Conservation (phyloP, 2,329 filamentous ascomycete species). For the Paracoccidioides lutzii region DNA sequence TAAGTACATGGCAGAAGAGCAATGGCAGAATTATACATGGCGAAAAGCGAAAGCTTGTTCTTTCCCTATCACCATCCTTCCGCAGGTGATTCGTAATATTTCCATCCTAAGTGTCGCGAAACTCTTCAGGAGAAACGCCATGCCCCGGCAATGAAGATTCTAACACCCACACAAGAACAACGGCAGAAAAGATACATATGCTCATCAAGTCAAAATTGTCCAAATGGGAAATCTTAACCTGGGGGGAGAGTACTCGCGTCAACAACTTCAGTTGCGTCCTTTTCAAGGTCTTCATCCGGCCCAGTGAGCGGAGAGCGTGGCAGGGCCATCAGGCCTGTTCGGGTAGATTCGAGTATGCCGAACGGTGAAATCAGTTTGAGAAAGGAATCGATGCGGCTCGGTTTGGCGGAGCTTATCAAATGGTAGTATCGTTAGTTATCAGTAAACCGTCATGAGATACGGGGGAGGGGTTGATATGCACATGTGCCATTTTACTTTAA, state of each 20-base stretch:
- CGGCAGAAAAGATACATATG: not conserved
- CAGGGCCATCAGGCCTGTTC: constrained; percentile 92
- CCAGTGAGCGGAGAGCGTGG: constrained; percentile 80
- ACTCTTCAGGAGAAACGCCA: not conserved
- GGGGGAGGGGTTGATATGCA: no score
- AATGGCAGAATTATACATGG: not conserved
- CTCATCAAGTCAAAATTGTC: not conserved
- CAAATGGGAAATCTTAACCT: constrained; percentile 43
- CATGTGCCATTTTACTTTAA: no score
- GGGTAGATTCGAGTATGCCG: constrained; percentile 88
- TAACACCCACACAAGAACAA: not conserved
- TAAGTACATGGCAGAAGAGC: not conserved
- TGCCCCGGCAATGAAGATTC: not conserved
- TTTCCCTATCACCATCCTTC: not conserved
- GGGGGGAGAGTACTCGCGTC: constrained; percentile 89
- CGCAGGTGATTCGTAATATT: not conserved
- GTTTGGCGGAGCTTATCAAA: constrained; percentile 61
- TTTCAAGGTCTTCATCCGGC: constrained; percentile 57
- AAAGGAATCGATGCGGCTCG: constrained; percentile 87
- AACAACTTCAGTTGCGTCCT: constrained; percentile 88
- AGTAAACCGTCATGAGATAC: constrained; percentile 7
- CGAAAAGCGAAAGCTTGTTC: not conserved
- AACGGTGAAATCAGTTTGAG: constrained; percentile 91
- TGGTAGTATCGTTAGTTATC: constrained; percentile 1
- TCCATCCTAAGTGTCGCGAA: not conserved